Base-by-base conservation (phyloP, 352 stramenopile species). In the Globisporangium middletonii region DNA sequence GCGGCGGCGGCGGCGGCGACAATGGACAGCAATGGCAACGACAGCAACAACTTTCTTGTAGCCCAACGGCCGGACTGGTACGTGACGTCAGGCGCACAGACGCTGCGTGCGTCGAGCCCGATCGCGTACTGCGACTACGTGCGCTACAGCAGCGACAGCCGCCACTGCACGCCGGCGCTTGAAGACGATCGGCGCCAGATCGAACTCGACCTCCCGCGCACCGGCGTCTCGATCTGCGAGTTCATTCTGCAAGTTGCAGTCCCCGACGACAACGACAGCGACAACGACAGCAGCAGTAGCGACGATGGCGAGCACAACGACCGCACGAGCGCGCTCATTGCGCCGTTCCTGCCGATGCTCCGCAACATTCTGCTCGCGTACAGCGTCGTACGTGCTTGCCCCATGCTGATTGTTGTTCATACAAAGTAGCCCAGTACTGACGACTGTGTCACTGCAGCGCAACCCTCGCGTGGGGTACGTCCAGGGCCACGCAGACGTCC, bases 381-480 rank as follows among this genome's bases (percentile, higher is more conserved):
- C 46, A 73, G 67, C 48, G 55, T 85, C 63, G 78, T 88, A 68
- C 0, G 74, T 58, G 18, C 33, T 38, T 38, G 5, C 12, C 33
- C 12, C 33, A 9, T 9, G 9, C 33, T 38, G 4, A 7, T n/a
- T 45, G 5, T 6, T 45, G 41, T 45, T n/a, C 41, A 15, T 45
- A 15, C 41, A 6, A 45, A 19, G 8, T 15, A n/a, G 9, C 13
- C 12, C 50, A 15, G 5, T 2, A 19, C 27, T 45, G 41, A 45
- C 27, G 3, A 19, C 41, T 28, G 18, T 35, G 55, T 5, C 16
- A 5, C 19, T 6, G 23, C 1, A 89, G 75, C 64, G 78, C 37
- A 91, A 89, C 50, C 66, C 75, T 41, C 73, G 78, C 27, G 75
- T 91, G n/a, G 81, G 81, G 0, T 91, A 91, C 54, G 77, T 91